These are phyloP conservation scores for Aspergillus aculeatinus DNA, from an alignment of 2,329 filamentous ascomycete species.

Conservation along the genomic window DNA sequence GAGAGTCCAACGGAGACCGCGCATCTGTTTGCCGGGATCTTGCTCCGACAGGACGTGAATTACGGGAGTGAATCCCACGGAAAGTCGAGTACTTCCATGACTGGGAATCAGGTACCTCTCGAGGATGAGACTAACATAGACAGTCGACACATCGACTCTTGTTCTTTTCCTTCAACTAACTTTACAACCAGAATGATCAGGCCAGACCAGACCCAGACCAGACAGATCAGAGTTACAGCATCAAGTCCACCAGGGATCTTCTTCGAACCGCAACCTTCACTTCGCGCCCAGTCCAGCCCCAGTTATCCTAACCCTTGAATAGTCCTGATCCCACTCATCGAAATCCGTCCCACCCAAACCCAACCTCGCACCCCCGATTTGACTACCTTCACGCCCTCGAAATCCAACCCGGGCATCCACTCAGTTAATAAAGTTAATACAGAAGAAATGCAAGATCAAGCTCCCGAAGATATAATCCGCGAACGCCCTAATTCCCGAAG, in stretches of 20 bases:
- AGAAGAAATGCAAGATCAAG: conserved; percentile 96
- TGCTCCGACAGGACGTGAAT: not conserved
- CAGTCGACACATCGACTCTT: not conserved
- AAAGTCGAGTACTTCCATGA: too few species aligned
- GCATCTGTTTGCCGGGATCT: not conserved
- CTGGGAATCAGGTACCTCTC: too few species aligned
- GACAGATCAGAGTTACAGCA: not conserved
- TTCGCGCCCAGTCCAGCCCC: not conserved
- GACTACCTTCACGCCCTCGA: not conserved
- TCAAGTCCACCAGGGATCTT: conserved; percentile 11
- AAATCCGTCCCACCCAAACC: too few species aligned
- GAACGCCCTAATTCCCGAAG: conserved; percentile 66
- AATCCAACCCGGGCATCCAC: not conserved
- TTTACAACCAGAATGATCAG: not conserved
- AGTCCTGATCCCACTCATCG: too few species aligned
- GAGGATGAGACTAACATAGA: not conserved
- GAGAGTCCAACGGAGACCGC: not conserved
- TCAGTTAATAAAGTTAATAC: conserved; percentile 95
- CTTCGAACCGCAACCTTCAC: not conserved
- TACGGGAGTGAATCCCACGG: too few species aligned
- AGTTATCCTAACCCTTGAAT: not conserved
- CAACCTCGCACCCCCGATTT: too few species aligned
- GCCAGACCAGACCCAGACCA: not conserved
- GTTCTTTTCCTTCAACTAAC: not conserved
- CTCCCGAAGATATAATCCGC: conserved; percentile 95